Evolutionary conservation across 2,329 filamentous ascomycete species (phyloP), one percentile per base, ranked within the genome.

Genomic region (Phaeosphaeriaceae sp.): DNA sequence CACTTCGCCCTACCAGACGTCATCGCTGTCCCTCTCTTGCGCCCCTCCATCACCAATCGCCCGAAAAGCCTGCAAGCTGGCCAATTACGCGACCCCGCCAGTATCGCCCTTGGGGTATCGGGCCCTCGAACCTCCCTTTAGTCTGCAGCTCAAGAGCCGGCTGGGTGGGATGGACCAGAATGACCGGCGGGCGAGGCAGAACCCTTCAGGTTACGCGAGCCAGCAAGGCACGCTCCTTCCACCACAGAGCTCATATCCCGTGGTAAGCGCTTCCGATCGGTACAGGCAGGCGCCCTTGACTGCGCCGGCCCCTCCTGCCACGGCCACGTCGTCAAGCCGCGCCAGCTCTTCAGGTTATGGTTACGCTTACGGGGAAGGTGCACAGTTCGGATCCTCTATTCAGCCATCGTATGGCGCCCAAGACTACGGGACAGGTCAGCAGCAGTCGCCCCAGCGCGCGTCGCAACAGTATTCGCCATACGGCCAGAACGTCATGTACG

Each of bases 401-500:
- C 78, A 78, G 59, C 71, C 79, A 48, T 83, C 88, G 61, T 91
- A 92, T 77, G 86, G 66, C 55, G 59, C 86, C 70, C 81, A 87
- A 52, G 88, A 89, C 69, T 93, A 91, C 77, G 82, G 83, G 59
- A 85, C 88, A 62, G 75, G 71, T 58, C 74, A 77, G 59, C 68
- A 90, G 86, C 79, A 86, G 82, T 78, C 78, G 81, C 77, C 82
- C 68, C 75, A 91, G 86, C 82, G 88, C 82, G 58, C 69, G 42
- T 64, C 71, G 58, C 79, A 80, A 62, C 78, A 81, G 59, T 84
- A 84, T 70, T 72, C 79, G 54, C 80, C 81, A 65, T 88, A 88
- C 69, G 83, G 88, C 54, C 81, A 86, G 55, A 86, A 87, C 64
- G 88, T 94, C 82, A 89, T 95, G 85, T 96, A 96, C 83, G 89